Percentiles rank a stretch among this genome's conserved stretches.
These are phyloP conservation scores for Intubia oerlemansii DNA, from an alignment of 2,329 filamentous ascomycete species.

Conservation along the genomic window DNA sequence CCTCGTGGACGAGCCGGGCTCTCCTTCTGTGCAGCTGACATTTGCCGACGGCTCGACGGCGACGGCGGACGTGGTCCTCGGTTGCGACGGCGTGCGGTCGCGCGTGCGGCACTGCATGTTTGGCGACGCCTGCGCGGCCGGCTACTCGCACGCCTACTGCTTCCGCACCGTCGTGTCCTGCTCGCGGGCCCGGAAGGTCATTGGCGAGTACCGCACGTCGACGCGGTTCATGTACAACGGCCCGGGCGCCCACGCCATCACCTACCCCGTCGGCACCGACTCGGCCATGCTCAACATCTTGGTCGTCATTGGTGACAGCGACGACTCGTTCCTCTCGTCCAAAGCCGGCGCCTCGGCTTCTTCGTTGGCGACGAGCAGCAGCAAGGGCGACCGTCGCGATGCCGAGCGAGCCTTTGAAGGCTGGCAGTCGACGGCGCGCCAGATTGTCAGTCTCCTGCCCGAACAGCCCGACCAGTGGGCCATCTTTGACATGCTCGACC, in stretches of 20 bases:
- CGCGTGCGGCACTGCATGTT: constrained; percentile 28
- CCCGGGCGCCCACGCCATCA: constrained; percentile 33
- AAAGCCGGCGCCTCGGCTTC: constrained; percentile 9
- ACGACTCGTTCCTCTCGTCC: background rate
- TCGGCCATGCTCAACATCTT: constrained; percentile 33
- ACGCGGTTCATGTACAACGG: constrained; percentile 36
- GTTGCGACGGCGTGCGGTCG: constrained; percentile 44
- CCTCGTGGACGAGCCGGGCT: constrained; percentile 10
- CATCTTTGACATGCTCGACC: constrained; percentile 27
- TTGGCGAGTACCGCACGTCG: constrained; percentile 26
- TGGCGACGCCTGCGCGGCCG: constrained; percentile 19
- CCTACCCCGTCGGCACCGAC: constrained; percentile 38
- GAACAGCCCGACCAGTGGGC: constrained; percentile 30
- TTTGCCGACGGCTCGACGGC: constrained; percentile 14
- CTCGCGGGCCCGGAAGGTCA: constrained; percentile 23
- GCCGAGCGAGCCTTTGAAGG: constrained; percentile 17
- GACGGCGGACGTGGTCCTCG: constrained; percentile 23
- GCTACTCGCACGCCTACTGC: constrained; percentile 36
- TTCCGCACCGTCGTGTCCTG: constrained; percentile 43
- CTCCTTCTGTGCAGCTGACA: constrained; percentile 7
- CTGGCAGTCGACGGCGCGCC: constrained; percentile 19
- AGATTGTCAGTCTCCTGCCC: constrained; percentile 21
- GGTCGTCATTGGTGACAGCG: constrained; percentile 18
- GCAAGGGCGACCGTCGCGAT: constrained; percentile 18
- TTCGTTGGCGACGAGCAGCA: constrained; percentile 13